Evolutionary conservation across 2,329 filamentous ascomycete species (phyloP), one percentile per base, ranked within the genome.

Genomic region (Calonectria crousiana): DNA sequence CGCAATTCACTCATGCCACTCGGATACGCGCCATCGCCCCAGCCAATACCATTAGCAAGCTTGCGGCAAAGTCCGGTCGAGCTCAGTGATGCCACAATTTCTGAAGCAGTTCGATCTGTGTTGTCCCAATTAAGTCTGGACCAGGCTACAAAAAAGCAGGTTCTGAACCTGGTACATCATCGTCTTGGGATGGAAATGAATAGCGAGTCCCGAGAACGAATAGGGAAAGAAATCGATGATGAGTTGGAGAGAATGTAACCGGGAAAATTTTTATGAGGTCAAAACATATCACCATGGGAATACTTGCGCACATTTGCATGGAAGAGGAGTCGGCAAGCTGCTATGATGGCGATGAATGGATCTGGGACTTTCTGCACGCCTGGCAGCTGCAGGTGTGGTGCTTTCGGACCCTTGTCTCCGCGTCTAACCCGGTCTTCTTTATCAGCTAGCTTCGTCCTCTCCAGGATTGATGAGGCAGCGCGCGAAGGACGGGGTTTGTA

Each of bases 131-230:
- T 98, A 0, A 96, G 98, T 84, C 88, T 99, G 58, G 97, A 98
- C 84, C 96, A 91, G 26, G 95, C 98, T 60, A 98, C 97, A 9
- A 98, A 98, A 92, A 99, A 98, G 88, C 96, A 98, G 86, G 93
- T 96, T 72, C 90, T 94, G 62, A 96, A 95, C 5, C 90, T 98
- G 53, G 95, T 98, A 14, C 97, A 99, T 87, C 95, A 98, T 87
- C 92, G 96, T 81, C 86, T 99, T 75, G 96, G 98, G 87, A 96
- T 94, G 8, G 95, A 98, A 83, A 89, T 98, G 73, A 89, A 91
- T 0, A 96, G 95, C 32, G 96, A 98, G 85, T 93, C 95, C 84
- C 92, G 94, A 83, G 92, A 92, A 20, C 98, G 98, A 87, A 92
- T 98, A 87, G 96, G 98, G 86, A 90, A 93, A 78, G 94, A 96